Base-by-base conservation (phyloP, 305 asterid species). In the Ilex paraguariensis region DNA sequence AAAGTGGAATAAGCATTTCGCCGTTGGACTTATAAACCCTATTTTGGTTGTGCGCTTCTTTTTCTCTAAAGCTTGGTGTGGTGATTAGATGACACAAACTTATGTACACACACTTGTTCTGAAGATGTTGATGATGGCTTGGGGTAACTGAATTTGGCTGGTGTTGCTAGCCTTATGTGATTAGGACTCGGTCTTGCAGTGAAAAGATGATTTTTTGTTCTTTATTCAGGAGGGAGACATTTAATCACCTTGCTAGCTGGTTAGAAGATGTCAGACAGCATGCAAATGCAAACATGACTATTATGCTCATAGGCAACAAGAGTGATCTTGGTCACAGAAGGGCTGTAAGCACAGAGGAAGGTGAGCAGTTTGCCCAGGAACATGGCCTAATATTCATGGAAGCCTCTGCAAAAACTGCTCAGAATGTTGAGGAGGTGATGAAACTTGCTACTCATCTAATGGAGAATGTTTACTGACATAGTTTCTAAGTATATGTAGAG, bases 271-370 rank as follows among this genome's bases (percentile, higher is more conserved):
- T 87, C 31, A 81, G 90, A 68, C 90, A 82, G 76, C 87, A 84
- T 4, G 95, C 90, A 32, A 81, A 82, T 71, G 75, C 87, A 40
- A 85, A 83, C 76, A 86, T 84, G 95, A 73, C 81, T 31, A 81
- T 88, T 61, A 86, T 84, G 83, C 68, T 88, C 70, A 71, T 88
- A 15, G 95, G 90, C 14, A 88, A 88, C 66, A 88, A 84, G 80
- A 58, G 84, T 31, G 96, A 88, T 77, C 70, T 84, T 59, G 81
- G 88, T 52, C 88, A 81, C 63, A 73, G 88, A 76, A 77, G 92
- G 67, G 95, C 95, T 7, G 92, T 88, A 46, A 86, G 87, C 77
- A 86, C 82, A 0, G 96, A 84, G 75, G 96, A 88, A 78, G 96
- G 95, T 0, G 87, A 79, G 64, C 96, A 86, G 66, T 86, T 88